These are phyloP conservation scores for Grigorovia jiainica DNA, from an alignment of 805 yeast genomes.

Conservation along the genomic window DNA sequence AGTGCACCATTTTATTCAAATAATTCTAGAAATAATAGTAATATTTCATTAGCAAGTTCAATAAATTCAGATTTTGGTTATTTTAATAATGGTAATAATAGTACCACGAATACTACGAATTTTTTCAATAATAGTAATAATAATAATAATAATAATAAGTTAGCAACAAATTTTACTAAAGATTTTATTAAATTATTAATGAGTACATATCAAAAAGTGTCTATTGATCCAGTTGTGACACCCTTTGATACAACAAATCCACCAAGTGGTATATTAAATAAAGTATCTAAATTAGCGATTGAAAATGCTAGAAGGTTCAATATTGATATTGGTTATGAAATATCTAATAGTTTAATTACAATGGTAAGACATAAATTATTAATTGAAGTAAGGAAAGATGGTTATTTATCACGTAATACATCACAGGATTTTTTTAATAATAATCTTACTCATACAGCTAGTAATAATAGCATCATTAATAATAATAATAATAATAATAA, in stretches of 20 bases:
- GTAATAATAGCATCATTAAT: background rate
- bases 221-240: slow-evolving; percentile 51
- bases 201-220: slow-evolving; percentile 39
- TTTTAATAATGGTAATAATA: background rate
- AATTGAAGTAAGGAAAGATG: slow-evolving; percentile 24
- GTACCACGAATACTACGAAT: too few relatives aligned
- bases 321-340: slow-evolving; percentile 32
- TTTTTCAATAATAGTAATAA: background rate
- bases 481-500: background rate
- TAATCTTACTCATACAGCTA: background rate
- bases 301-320: slow-evolving; percentile 27
- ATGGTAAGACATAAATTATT: slow-evolving; percentile 31
- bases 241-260: slow-evolving; percentile 60
- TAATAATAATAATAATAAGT: background rate
- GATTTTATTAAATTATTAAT: slow-evolving; percentile 38
- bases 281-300: slow-evolving; percentile 48
- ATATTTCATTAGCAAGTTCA: slow-evolving; percentile 5
- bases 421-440: slow-evolving; percentile 14
- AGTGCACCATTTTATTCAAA: background rate
- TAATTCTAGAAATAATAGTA: background rate
- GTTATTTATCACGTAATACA: slow-evolving; percentile 20
- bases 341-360: background rate
- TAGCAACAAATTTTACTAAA: slow-evolving; percentile 16
- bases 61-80: slow-evolving; percentile 1
- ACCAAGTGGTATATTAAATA: slow-evolving; percentile 56